Base-by-base conservation (phyloP, 2,329 filamentous ascomycete species). In the Fusarium sp. region DNA sequence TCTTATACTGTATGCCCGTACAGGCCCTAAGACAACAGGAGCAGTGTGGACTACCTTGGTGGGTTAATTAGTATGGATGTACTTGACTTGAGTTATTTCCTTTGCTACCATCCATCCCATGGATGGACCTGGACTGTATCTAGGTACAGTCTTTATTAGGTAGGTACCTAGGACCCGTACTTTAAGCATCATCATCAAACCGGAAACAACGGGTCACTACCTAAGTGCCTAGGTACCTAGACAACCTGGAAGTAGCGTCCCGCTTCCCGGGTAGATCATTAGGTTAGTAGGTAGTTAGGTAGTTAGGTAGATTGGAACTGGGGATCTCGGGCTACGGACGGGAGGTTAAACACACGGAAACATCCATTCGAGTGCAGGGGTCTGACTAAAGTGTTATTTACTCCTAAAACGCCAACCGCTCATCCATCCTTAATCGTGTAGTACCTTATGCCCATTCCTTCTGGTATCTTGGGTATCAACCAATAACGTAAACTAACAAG, bases 331-430 rank as follows among this genome's bases (percentile, higher is more conserved):
- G 40, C 16, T 20, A 48, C 37, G 48, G 45, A 48, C 37, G 48
- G 41, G 45, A 55, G 28, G 21, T 30, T 41, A 55, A 32, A 55
- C 50, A 28, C 47, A 23, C 21, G 5, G 21, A 20, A 28, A 34
- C 41, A 21, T 7, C 11, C n/a, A 13, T 37, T 37, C 34, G 16
- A 18, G 10, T 51, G n/a, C 23, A 51, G 32, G 23, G 23, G 18
- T 13, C 27, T 28, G 27, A 28, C 27, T 28, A 12, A 28, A 28
- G 27, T 28, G 27, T 28, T 12, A 28, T 28, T 5, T 28, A 28
- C 43, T 48, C 55, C 51, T 45, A 56, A 46, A 69, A 71, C 68
- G 68, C 68, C 68, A 55, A 43, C 48, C 45, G 46, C 46, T 28
- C 27, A 25, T 47, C 46, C 47, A 21, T 59, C 45, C 41, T 46